phyloP scores from a whole-genome alignment of 768 basidiomycete genomes.

The Kwoniella europaea region DNA sequence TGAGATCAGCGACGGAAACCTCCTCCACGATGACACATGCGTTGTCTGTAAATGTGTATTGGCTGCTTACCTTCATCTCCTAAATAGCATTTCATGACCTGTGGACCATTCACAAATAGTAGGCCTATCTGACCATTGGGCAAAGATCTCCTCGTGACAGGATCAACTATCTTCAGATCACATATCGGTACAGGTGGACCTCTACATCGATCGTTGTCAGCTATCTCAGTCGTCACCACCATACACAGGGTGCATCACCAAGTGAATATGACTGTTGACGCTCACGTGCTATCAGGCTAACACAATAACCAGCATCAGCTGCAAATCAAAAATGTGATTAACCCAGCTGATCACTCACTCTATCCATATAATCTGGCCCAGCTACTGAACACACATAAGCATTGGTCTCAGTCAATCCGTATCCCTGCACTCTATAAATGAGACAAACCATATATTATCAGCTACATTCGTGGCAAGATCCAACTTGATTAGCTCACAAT shows the following conservation, averaged over 20 bases:
- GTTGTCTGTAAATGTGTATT: not conserved
- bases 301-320: not conserved
- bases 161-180: slow-evolving; percentile 45
- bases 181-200: slow-evolving; percentile 50
- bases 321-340: not conserved
- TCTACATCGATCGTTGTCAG: slow-evolving; percentile 16
- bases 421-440: slow-evolving; percentile 47
- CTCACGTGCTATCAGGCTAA: slow-evolving; percentile 54
- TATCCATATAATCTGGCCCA: slow-evolving; percentile 42
- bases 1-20: no score
- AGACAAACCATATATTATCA: not conserved
- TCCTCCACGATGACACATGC: no score
- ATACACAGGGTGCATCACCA: no score
- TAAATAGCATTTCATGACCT: slow-evolving; percentile 53
- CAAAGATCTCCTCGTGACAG: slow-evolving; percentile 30
- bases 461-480: not conserved
- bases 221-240: not conserved
- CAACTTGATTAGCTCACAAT: slow-evolving; percentile 32
- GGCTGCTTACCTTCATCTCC: slow-evolving; percentile 36
- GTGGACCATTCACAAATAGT: slow-evolving; percentile 48
- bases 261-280: not conserved
- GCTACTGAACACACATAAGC: slow-evolving; percentile 53
- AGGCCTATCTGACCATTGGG: slow-evolving; percentile 39
- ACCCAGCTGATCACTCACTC: slow-evolving; percentile 27
- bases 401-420: slow-evolving; percentile 54